These are phyloP conservation scores for Rhizophagus sp. DNA, from an alignment of 192 early-diverging fungal species.

Conservation along the genomic window DNA sequence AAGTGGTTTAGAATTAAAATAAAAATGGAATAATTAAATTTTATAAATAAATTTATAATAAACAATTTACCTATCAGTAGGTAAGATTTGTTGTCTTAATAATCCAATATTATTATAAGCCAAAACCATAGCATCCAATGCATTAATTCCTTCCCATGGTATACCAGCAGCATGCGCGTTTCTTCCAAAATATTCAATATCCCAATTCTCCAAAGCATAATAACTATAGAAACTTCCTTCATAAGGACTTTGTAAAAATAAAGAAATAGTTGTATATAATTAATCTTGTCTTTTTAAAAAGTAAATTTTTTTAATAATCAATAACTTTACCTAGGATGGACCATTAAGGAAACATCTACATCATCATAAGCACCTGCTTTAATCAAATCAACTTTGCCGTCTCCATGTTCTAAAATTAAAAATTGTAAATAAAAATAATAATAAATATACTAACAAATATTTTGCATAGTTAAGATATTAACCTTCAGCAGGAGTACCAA, in stretches of 20 bases:
- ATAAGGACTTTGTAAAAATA: conserved; percentile 35
- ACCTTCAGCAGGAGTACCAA: conserved; percentile 79
- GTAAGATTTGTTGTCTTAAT: conserved; percentile 71
- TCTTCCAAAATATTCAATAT: conserved; percentile 71
- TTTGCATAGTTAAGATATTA: background rate
- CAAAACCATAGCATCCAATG: conserved; percentile 70
- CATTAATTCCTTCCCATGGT: conserved; percentile 60
- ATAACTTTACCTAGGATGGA: conserved; percentile 63
- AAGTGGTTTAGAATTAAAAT: background rate
- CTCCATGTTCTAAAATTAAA: conserved; percentile 46
- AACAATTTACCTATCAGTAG: conserved; percentile 49
- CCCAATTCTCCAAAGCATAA: conserved; percentile 44
- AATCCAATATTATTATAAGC: conserved; percentile 66
- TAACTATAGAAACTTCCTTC: conserved; percentile 51
- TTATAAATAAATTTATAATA: too few species aligned
- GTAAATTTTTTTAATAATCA: background rate
- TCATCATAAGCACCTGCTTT: conserved; percentile 69
- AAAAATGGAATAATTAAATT: background rate
- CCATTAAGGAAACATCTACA: conserved; percentile 76
- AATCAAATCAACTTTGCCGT: conserved; percentile 76
- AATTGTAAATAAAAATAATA: too few species aligned
- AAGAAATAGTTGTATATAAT: background rate
- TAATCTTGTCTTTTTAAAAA: background rate
- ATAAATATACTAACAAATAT: too few species aligned
- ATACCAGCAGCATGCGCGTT: conserved; percentile 68